Conservation (phyloP, 148 eudicot genomes). For the Camellia japonica region DNA sequence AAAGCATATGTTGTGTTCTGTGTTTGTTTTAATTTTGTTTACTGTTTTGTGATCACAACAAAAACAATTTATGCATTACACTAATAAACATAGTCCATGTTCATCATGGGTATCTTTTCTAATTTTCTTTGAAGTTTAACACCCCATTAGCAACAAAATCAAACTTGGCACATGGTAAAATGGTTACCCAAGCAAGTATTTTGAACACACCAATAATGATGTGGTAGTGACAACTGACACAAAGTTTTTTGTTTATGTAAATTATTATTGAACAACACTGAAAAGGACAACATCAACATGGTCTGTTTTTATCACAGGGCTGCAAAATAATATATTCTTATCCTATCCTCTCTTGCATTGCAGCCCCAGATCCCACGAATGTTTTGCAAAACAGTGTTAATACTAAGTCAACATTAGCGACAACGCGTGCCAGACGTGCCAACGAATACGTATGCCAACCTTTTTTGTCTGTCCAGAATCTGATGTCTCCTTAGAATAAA, state of each 20-base stretch:
- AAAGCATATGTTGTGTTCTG: too few relatives aligned
- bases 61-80: too few relatives aligned
- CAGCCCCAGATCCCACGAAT: neutral
- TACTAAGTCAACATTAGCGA: too few relatives aligned
- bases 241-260: too few relatives aligned
- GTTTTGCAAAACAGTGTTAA: neutral
- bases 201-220: neutral
- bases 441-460: neutral
- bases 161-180: neutral
- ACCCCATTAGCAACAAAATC: neutral
- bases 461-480: neutral
- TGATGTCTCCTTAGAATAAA: neutral
- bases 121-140: neutral
- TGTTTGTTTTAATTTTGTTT: too few relatives aligned
- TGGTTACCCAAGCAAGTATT: neutral
- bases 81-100: neutral
- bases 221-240: neutral
- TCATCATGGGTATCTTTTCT: neutral
- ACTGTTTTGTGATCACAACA: too few relatives aligned
- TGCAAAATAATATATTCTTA: neutral
- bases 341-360: neutral
- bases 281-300: too few relatives aligned
- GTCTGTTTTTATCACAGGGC: neutral
- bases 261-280: neutral
- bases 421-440: too few relatives aligned